phyloP scores from a whole-genome alignment of 345 rosid species.

The Pugionium cornutum region DNA sequence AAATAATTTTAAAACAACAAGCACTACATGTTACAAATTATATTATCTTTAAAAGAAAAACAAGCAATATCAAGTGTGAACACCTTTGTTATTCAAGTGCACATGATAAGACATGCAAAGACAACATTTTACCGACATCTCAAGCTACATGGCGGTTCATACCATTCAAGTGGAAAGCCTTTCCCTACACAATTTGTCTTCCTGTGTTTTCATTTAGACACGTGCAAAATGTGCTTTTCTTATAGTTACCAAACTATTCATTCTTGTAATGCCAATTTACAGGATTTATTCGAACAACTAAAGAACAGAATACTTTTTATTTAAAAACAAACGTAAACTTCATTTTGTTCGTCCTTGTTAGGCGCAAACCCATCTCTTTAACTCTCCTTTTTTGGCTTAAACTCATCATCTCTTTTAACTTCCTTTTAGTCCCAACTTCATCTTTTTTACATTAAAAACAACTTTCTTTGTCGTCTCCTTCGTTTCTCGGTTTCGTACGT shows the following conservation, averaged over 20 bases:
- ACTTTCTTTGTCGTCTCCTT: slow-evolving; percentile 16
- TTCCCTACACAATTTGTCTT: slow-evolving; percentile 8
- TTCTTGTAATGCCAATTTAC: neutral
- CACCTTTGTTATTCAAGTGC: slow-evolving; percentile 5
- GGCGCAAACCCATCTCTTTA: slow-evolving; percentile 27
- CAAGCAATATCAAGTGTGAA: slow-evolving; percentile 25
- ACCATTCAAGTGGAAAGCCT: slow-evolving; percentile 15
- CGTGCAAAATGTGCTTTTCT: slow-evolving; percentile 31
- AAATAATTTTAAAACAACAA: too few species aligned
- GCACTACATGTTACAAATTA: too few species aligned
- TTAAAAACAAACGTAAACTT: neutral
- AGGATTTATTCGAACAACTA: neutral
- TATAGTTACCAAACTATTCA: slow-evolving; percentile 32
- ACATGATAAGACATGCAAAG: slow-evolving; percentile 33
- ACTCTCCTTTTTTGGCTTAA: neutral
- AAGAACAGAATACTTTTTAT: neutral
- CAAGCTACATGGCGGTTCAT: slow-evolving; percentile 31
- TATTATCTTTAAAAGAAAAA: neutral
- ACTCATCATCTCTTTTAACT: slow-evolving; percentile 1
- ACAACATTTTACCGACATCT: slow-evolving; percentile 38
- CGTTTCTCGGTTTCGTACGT: neutral
- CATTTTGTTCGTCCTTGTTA: slow-evolving; percentile 24
- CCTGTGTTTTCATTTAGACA: neutral
- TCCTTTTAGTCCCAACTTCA: neutral
- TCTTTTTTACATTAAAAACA: neutral